Evolutionary conservation across 805 yeast genomes (phyloP), one percentile per base, ranked within the genome.

Genomic region (Saturnispora diversa): DNA sequence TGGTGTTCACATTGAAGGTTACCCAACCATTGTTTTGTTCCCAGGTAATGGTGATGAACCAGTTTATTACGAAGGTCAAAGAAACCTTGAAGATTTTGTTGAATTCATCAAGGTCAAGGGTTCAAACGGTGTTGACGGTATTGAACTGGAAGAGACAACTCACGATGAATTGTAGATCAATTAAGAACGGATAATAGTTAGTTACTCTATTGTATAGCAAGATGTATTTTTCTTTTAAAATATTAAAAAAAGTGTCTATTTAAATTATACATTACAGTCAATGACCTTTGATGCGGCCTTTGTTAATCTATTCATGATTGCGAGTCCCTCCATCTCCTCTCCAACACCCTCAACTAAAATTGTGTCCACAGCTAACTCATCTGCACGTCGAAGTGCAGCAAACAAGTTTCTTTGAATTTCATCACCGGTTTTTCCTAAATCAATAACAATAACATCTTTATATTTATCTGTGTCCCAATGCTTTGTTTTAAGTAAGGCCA

Each of bases 1-100:
- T 8, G 80, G 77, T 44, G 82, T 84, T 50, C 79, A 77, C 35
- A 79, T 92, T 52, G 68, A 74, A 48, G 96, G 97, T 43, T 92
- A 84, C 73, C 98, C 98, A 65, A 90, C 97, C 42, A 68, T 92
- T 53, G 73, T 82, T 58, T 72, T 90, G 44, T 92, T 79, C 72
- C 96, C 95, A 55, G 97, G 95, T 48, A 75, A 77, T 57, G 74
- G 78, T 60, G 64, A 72, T 35, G 68, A 71, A 45, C 87, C 90
- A 44, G 62, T 87, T 45, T 64, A 68, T 29, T 88, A 69, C 66
- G 65, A 70, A 43, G 84, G 86, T 46, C 67, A 72, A 37, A 85
- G 97, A 72, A 80, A 80, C 37, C 64, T 85, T 42, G 86, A 82
- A 53, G 66, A 71, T 23, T 69, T 92, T 50, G 70, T 82, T 46